Percentiles rank a stretch among this genome's conserved stretches.
phyloP scores from a whole-genome alignment of 257 asterid genomes.

The Solanum pinnatisectum region DNA sequence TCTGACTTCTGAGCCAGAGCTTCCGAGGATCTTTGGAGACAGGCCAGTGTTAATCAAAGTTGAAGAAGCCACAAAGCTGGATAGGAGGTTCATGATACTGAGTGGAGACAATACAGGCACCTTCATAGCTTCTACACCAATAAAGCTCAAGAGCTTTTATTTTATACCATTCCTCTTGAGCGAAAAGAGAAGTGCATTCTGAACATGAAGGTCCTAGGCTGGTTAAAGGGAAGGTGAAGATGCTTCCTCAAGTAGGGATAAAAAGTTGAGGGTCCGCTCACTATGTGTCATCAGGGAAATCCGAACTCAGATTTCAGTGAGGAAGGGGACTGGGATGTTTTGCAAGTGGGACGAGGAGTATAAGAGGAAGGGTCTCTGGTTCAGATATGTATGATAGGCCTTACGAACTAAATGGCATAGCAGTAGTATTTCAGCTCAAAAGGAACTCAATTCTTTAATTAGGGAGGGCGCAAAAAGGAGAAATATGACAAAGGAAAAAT shows the following conservation, averaged over 20 bases:
- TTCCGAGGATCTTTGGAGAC: neutral
- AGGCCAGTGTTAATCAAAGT: neutral
- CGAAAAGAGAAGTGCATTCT: neutral
- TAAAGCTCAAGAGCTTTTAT: neutral
- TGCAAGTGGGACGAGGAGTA: neutral
- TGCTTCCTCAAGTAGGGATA: neutral
- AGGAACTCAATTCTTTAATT: neutral
- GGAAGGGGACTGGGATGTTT: neutral
- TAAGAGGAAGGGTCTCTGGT: neutral
- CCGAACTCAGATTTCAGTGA: neutral
- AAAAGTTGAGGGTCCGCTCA: neutral
- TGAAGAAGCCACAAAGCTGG: neutral
- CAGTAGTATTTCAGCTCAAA: neutral
- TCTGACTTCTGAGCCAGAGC: neutral
- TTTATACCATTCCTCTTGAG: neutral
- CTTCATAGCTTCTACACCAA: neutral
- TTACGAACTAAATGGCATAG: neutral
- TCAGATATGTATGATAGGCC: neutral
- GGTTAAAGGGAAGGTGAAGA: neutral
- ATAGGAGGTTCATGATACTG: neutral
- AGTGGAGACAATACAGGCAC: neutral
- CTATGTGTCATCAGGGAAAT: neutral
- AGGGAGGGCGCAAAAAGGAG: neutral
- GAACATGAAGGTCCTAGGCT: neutral
- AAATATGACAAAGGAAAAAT: neutral